Conservation (phyloP, 805 yeast species). For the Scheffersomyces lignosus region DNA sequence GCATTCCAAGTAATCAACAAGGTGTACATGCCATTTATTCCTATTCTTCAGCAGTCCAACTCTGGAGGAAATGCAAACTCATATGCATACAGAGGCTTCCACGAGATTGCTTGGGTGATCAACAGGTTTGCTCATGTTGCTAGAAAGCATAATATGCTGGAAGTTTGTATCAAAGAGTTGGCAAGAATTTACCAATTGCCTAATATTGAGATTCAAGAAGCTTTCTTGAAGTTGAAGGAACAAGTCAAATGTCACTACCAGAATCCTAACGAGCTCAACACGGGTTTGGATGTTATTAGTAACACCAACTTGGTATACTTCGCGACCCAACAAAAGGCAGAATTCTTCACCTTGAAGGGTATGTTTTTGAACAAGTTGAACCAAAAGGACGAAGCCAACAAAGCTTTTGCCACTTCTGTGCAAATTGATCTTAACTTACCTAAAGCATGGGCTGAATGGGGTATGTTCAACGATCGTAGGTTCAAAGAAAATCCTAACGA, state of each 20-base stretch:
- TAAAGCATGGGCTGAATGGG: constrained; percentile 99
- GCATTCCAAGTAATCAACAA: constrained; percentile 95
- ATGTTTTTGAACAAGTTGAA: constrained; percentile 93
- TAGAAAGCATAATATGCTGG: constrained; percentile 93
- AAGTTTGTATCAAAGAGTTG: constrained; percentile 89
- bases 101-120: constrained; percentile 98
- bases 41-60: constrained; percentile 69
- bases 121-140: constrained; percentile 98
- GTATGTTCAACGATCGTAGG: constrained; percentile 86
- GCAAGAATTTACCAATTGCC: constrained; percentile 94
- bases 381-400: constrained; percentile 93
- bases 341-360: constrained; percentile 95
- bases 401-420: constrained; percentile 97
- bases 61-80: constrained; percentile 78
- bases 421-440: constrained; percentile 92
- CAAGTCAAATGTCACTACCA: constrained; percentile 98
- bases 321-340: constrained; percentile 97
- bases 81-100: constrained; percentile 96
- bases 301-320: constrained; percentile 95
- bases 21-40: constrained; percentile 89
- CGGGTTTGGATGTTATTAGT: constrained; percentile 95
- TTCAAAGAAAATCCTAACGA: constrained; percentile 82
- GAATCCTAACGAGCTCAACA: constrained; percentile 83
- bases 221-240: constrained; percentile 90
- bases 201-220: constrained; percentile 97